Conservation (phyloP, 2,329 filamentous ascomycete species). For the Aspergillus versicolor region DNA sequence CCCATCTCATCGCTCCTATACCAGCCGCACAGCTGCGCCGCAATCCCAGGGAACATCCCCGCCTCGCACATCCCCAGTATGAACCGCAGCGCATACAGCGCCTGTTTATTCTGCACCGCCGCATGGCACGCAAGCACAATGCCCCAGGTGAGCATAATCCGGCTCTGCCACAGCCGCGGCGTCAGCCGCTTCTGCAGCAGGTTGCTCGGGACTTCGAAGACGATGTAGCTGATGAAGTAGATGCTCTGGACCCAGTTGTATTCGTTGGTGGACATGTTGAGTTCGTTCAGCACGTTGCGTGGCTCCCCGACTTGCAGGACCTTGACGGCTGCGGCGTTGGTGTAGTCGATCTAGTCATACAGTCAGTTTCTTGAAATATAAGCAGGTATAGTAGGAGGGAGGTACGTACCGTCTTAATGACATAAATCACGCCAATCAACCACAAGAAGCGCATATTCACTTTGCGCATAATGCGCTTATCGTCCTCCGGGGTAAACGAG, state of each 20-base stretch:
- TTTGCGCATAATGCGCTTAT: slow-evolving; percentile 10
- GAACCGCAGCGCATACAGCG: slow-evolving; percentile 13
- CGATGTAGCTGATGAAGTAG: slow-evolving; percentile 19
- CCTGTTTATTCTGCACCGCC: slow-evolving; percentile 12
- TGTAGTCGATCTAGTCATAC: slow-evolving; percentile 10
- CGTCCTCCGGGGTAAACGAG: slow-evolving; percentile 14
- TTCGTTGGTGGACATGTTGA: slow-evolving; percentile 10
- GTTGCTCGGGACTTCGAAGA: slow-evolving; percentile 16
- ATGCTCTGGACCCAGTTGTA: slow-evolving; percentile 18
- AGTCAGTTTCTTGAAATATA: background rate
- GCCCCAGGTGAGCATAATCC: slow-evolving; percentile 15
- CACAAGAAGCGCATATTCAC: slow-evolving; percentile 12
- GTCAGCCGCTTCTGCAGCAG: slow-evolving; percentile 14
- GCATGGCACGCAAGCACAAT: slow-evolving; percentile 15
- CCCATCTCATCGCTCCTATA: slow-evolving; percentile 18
- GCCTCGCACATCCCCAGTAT: slow-evolving; percentile 16
- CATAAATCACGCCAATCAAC: slow-evolving; percentile 14
- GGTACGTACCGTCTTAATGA: slow-evolving; percentile 16
- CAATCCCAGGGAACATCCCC: slow-evolving; percentile 14
- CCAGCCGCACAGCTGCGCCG: slow-evolving; percentile 16
- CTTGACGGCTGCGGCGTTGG: slow-evolving; percentile 14
- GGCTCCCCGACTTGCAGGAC: slow-evolving; percentile 13
- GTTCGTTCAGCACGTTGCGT: slow-evolving; percentile 10
- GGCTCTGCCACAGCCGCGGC: slow-evolving; percentile 11
- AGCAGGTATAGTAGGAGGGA: too few species aligned